These are phyloP conservation scores for Flaveria linearis DNA, from an alignment of 129 eudicot species.

Conservation along the genomic window DNA sequence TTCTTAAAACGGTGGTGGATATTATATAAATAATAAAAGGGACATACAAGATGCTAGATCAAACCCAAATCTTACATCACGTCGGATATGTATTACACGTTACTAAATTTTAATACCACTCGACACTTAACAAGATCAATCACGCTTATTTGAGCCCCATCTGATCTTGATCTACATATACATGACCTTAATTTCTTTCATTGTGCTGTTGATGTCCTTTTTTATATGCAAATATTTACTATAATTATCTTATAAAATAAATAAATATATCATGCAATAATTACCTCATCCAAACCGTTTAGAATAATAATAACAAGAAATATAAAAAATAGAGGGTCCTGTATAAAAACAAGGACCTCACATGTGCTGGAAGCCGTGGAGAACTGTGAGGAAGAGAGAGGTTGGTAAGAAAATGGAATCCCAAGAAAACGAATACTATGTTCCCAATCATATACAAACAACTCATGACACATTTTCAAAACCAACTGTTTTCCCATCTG, in stretches of 20 bases:
- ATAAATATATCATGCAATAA: not conserved
- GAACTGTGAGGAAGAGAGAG: slow-evolving; percentile 3
- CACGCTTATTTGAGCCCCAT: too few relatives aligned
- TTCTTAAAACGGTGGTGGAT: too few relatives aligned
- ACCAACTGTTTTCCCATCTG: not conserved
- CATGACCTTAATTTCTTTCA: too few relatives aligned
- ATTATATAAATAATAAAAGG: too few relatives aligned
- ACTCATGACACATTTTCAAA: slow-evolving; percentile 35
- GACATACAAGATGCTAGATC: too few relatives aligned
- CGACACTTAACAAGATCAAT: too few relatives aligned
- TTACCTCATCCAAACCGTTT: slow-evolving; percentile 7
- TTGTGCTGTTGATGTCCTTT: too few relatives aligned
- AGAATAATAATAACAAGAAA: not conserved
- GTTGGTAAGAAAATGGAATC: slow-evolving; percentile 37
- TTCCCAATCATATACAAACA: slow-evolving; percentile 44
- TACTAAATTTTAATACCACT: too few relatives aligned
- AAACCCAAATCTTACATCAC: too few relatives aligned
- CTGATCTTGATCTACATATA: too few relatives aligned
- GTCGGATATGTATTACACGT: too few relatives aligned
- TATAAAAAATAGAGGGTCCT: slow-evolving; percentile 4
- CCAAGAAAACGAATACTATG: slow-evolving; percentile 40
- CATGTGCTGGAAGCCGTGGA: slow-evolving; percentile 23
- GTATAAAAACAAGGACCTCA: slow-evolving; percentile 31
- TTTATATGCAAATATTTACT: not conserved
- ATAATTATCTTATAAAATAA: not conserved